A percentile compares a stretch with the other conserved stretches of the same genome.
phyloP scores from a whole-genome alignment of 179 eudicot genomes.

The Vitellaria paradoxa region DNA sequence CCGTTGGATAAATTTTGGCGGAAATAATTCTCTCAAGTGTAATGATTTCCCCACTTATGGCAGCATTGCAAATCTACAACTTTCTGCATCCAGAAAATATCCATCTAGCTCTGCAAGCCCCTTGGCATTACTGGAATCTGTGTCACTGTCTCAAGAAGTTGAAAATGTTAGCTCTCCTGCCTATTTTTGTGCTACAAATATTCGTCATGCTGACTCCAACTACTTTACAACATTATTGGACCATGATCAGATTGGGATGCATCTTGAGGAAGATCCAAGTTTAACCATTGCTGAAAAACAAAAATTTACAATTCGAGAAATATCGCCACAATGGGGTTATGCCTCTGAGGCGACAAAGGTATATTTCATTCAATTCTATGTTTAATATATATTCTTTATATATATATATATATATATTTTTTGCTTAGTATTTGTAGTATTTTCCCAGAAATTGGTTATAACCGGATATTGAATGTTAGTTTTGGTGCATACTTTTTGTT shows the following conservation, averaged over 20 bases:
- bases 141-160: conserved; percentile 31
- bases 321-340: conserved; percentile 86
- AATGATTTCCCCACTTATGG: conserved; percentile 7
- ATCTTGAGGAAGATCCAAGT: conserved; percentile 48
- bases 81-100: conserved; percentile 2
- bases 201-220: conserved; percentile 26
- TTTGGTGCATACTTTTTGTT: background rate
- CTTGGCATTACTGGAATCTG: conserved; percentile 29
- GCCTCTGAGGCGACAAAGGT: conserved; percentile 68
- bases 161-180: conserved; percentile 30
- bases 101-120: conserved; percentile 15
- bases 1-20: conserved; percentile 23
- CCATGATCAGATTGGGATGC: conserved; percentile 44
- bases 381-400: background rate
- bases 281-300: conserved; percentile 60
- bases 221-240: conserved; percentile 40
- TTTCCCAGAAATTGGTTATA: background rate
- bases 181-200: conserved; percentile 31
- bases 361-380: conserved; percentile 18
- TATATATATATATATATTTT: background rate
- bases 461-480: background rate
- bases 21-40: conserved; percentile 25
- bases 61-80: conserved; percentile 10
- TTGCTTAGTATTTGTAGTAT: background rate
- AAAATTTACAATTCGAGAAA: conserved; percentile 67